These are phyloP conservation scores for grape (Vitis vinifera) DNA, from an alignment of 164 flowering plant species.

Conservation along the genomic window DNA sequence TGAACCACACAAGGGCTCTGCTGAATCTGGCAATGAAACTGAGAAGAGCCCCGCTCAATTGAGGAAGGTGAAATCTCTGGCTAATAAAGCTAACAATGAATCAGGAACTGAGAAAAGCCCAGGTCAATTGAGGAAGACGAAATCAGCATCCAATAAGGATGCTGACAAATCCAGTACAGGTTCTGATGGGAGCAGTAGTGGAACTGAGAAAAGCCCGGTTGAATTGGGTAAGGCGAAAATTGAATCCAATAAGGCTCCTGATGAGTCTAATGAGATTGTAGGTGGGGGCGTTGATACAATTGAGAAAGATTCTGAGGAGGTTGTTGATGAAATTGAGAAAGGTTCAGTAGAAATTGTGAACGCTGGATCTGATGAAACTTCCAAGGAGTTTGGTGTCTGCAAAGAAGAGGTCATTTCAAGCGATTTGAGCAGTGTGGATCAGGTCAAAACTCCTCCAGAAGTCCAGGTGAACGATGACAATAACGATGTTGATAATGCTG, in stretches of 20 bases:
- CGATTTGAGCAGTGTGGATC: slow-evolving; percentile 26
- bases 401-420: slow-evolving; percentile 41
- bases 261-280: not conserved
- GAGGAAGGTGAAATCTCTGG: slow-evolving; percentile 30
- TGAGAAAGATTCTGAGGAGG: slow-evolving; percentile 6
- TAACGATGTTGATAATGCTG: slow-evolving; percentile 15
- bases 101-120: slow-evolving; percentile 23
- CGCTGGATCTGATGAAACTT: slow-evolving; percentile 33
- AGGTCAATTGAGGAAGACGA: slow-evolving; percentile 15
- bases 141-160: slow-evolving; percentile 3
- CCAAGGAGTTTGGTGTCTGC: slow-evolving; percentile 38
- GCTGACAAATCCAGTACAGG: slow-evolving; percentile 4
- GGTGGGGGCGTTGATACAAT: not conserved
- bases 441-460: slow-evolving; percentile 10
- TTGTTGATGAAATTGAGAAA: slow-evolving; percentile 26
- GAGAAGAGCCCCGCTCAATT: slow-evolving; percentile 20
- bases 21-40: slow-evolving; percentile 14
- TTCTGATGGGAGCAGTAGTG: not conserved
- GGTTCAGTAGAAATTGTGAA: slow-evolving; percentile 16
- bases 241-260: not conserved
- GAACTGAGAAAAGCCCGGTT: slow-evolving; percentile 9
- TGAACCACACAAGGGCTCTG: not conserved
- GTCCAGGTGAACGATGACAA: slow-evolving; percentile 12
- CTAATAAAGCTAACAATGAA: slow-evolving; percentile 1
- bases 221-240: slow-evolving; percentile 10